Percentiles rank a stretch among this genome's conserved stretches.
phyloP scores from a whole-genome alignment of 2,329 filamentous ascomycete species.

The Triangularia setosa region DNA sequence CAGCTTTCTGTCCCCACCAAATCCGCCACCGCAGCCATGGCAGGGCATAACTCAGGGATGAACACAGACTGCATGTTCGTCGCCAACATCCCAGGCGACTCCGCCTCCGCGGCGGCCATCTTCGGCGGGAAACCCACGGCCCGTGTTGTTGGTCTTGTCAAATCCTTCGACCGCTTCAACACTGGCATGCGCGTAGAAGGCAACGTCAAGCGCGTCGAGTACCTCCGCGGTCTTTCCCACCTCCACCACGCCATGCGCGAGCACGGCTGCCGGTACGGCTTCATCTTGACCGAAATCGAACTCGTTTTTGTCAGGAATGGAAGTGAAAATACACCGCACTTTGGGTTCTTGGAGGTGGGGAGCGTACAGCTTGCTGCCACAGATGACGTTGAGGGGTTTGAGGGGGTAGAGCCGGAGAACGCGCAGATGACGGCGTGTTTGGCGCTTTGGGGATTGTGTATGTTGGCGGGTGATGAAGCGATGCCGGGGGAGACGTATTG shows the following conservation, averaged over 20 bases:
- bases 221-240: constrained; percentile 80
- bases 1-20: constrained; percentile 45
- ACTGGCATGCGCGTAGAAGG: constrained; percentile 86
- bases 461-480: constrained; percentile 36
- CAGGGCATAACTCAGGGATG: constrained; percentile 44
- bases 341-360: constrained; percentile 79
- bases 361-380: constrained; percentile 53
- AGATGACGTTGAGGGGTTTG: constrained; percentile 24
- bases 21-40: constrained; percentile 32
- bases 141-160: constrained; percentile 66
- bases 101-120: constrained; percentile 50
- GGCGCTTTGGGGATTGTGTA: constrained; percentile 72
- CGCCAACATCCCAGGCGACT: constrained; percentile 57
- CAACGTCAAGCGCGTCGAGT: constrained; percentile 81
- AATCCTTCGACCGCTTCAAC: constrained; percentile 91
- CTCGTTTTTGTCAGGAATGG: constrained; percentile 85
- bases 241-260: constrained; percentile 91
- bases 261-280: constrained; percentile 88
- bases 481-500: constrained; percentile 53
- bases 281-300: constrained; percentile 95
- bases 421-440: constrained; percentile 64
- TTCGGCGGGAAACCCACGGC: constrained; percentile 45
- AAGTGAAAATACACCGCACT: constrained; percentile 66
- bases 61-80: constrained; percentile 50
- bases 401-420: constrained; percentile 24